Conservation (phyloP, 1,139 yeast species). For the Blastobotrys malaysiensis region DNA sequence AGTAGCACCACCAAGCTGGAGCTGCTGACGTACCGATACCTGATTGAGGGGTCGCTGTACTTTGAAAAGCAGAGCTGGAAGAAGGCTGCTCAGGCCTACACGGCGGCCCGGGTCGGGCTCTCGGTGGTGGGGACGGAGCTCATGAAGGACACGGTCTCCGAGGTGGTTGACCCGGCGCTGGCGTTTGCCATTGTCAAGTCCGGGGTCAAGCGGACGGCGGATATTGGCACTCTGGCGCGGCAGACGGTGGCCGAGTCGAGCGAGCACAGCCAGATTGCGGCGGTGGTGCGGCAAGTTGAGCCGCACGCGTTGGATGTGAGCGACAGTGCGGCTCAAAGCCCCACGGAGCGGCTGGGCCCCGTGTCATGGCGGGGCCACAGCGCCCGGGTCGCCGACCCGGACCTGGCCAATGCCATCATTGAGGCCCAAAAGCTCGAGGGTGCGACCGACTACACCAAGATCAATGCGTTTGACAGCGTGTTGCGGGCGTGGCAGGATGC, state of each 20-base stretch:
- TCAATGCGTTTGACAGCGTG: constrained; percentile 41
- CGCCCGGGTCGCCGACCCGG: constrained; percentile 68
- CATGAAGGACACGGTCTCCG: constrained; percentile 52
- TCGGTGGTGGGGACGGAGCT: constrained; percentile 40
- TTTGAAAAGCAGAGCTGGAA: constrained; percentile 58
- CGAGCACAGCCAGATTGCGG: constrained; percentile 15
- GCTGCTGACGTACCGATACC: constrained; percentile 51
- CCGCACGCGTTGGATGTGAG: constrained; percentile 18
- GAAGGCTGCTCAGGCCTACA: constrained; percentile 46
- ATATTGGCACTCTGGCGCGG: constrained; percentile 30
- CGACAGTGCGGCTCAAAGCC: constrained; percentile 17
- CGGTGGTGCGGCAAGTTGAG: constrained; percentile 17
- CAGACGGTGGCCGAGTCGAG: constrained; percentile 16
- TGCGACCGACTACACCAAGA: constrained; percentile 20
- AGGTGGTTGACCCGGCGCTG: constrained; percentile 64
- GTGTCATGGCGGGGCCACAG: constrained; percentile 69
- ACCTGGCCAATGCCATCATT: constrained; percentile 55
- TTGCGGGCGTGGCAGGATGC: constrained; percentile 55
- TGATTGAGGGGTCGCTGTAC: constrained; percentile 55
- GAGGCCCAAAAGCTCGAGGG: constrained; percentile 28
- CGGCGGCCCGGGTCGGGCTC: constrained; percentile 58
- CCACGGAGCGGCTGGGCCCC: constrained; percentile 28
- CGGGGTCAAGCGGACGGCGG: constrained; percentile 25
- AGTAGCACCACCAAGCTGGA: constrained; percentile 40
- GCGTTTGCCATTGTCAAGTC: constrained; percentile 50